A percentile compares a stretch with the other conserved stretches of the same genome.
Conservation (phyloP, 495 filamentous ascomycete genomes). For the Daldinia grandis region DNA sequence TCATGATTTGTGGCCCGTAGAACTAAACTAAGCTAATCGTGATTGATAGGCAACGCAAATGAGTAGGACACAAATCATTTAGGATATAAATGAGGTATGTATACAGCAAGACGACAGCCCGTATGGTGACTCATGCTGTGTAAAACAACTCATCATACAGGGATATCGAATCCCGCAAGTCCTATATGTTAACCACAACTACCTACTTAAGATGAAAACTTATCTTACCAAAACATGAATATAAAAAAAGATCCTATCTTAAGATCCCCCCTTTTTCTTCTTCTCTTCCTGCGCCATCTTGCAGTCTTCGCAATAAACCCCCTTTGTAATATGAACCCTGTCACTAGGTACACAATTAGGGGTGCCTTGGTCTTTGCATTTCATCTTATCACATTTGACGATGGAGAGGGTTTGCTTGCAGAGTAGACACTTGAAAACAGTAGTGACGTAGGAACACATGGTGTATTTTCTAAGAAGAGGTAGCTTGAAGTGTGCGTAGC, state of each 20-base stretch:
- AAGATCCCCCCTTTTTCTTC: background rate
- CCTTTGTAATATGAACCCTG: background rate
- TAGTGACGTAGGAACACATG: background rate
- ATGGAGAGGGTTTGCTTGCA: background rate
- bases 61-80: background rate
- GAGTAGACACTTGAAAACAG: background rate
- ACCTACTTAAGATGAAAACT: background rate
- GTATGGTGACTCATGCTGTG: background rate
- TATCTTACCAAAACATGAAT: background rate
- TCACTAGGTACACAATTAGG: background rate
- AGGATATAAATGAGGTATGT: background rate
- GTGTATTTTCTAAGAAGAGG: background rate
- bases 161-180: background rate
- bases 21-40: background rate
- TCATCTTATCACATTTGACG: background rate
- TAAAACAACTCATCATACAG: background rate
- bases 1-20: background rate
- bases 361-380: background rate
- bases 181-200: background rate
- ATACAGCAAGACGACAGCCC: background rate
- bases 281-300: background rate
- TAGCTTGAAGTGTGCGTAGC: background rate
- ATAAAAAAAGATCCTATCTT: background rate
- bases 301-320: background rate
- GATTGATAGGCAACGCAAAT: background rate